A percentile compares a stretch with the other conserved stretches of the same genome.
These are phyloP conservation scores for Annulohypoxylon bovei DNA, from an alignment of 495 filamentous ascomycete species.

Conservation along the genomic window DNA sequence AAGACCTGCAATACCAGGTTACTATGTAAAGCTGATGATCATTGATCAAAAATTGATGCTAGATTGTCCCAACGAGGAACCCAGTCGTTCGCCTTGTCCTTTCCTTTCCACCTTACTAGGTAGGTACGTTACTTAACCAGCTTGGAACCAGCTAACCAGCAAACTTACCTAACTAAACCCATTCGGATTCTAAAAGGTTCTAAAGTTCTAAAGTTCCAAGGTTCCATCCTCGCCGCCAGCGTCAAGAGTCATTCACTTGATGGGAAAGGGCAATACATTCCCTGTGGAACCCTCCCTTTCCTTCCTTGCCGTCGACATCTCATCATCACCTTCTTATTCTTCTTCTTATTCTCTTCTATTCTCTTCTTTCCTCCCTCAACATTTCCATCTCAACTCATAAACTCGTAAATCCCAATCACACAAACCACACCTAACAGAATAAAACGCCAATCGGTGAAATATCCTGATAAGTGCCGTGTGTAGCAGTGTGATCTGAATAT, in stretches of 20 bases:
- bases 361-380: background rate
- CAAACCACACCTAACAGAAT: background rate
- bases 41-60: slow-evolving; percentile 27
- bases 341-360: background rate
- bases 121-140: background rate
- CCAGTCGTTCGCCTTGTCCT: slow-evolving; percentile 39
- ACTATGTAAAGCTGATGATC: slow-evolving; percentile 18
- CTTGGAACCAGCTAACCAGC: too few species aligned
- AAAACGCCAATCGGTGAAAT: background rate
- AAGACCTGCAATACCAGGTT: background rate
- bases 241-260: slow-evolving; percentile 37
- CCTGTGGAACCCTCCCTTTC: slow-evolving; percentile 15
- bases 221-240: slow-evolving; percentile 42
- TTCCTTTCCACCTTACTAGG: slow-evolving; percentile 34
- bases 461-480: slow-evolving; percentile 13
- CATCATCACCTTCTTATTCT: slow-evolving; percentile 1
- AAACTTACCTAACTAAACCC: slow-evolving; percentile 11
- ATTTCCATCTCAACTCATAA: background rate
- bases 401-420: slow-evolving; percentile 1
- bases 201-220: slow-evolving; percentile 38
- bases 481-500: slow-evolving; percentile 9
- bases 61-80: slow-evolving; percentile 22
- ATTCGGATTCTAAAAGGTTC: slow-evolving; percentile 20
- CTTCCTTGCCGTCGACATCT: slow-evolving; percentile 15
- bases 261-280: background rate